Evolutionary conservation across 768 basidiomycete genomes (phyloP), one percentile per base, ranked within the genome.

Genomic region (Lactarius indigo): DNA sequence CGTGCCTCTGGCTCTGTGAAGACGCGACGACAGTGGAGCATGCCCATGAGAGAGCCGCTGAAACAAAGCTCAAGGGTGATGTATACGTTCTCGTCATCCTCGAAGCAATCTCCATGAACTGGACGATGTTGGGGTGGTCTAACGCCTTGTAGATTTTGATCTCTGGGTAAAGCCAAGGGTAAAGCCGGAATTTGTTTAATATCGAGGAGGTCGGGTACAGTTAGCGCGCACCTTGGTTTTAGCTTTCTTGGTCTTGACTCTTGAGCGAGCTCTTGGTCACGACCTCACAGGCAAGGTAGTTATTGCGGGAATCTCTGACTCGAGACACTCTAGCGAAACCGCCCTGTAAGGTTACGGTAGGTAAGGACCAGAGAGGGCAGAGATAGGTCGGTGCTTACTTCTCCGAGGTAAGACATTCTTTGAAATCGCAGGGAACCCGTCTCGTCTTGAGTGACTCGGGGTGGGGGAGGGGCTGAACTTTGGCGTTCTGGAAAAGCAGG

Each of bases 301-400:
- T 76, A 18, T 88, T 89, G 57, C 82, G 79, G 12, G 75, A 71
- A 72, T 94, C 92, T 74, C 88, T 86, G n/a, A 94, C 91, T 79
- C 97, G 93, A 73, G 96, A 99, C 3, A 99, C 96, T 44, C 96
- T 85, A 1, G 96, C 96, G 74, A 99, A 99, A 1, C 96, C 96
- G 71, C 96, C 96, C 84, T 86, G 68, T 59, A 33, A 42, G 17
- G 56, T 59, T 37, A 35, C n/a, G 39, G 42, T 52, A 30, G 41
- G 31, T 64, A 20, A 55, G 65, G 30, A 33, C 28, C n/a, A 26
- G 57, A 31, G 17, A 23, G 13, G 37, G 15, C n/a, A 12, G 12
- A 12, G 31, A 58, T 39, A 68, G 66, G 7, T 55, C 42, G 50
- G 50, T 23, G 80, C 87, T 57, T 67, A 94, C 92, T 87, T 97